A percentile compares a stretch with the other conserved stretches of the same genome.
Conservation (phyloP, 495 filamentous ascomycete species). For the Penicillium paradoxum region DNA sequence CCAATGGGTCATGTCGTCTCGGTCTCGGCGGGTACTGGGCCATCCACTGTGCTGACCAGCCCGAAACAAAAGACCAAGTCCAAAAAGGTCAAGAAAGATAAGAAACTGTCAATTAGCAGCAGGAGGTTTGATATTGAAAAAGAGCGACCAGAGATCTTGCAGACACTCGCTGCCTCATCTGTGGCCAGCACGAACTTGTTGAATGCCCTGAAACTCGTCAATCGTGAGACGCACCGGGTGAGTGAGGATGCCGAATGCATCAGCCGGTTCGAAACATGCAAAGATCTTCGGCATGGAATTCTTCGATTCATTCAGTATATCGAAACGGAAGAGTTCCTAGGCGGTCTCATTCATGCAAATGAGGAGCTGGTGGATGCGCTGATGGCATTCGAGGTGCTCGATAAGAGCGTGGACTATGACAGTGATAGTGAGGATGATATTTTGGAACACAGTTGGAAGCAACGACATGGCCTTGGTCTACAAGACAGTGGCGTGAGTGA, state of each 20-base stretch:
- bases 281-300: conserved; percentile 74
- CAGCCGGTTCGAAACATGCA: conserved; percentile 79
- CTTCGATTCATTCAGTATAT: conserved; percentile 83
- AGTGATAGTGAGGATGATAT: conserved; percentile 76
- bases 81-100: conserved; percentile 38
- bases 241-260: conserved; percentile 76
- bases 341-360: conserved; percentile 74
- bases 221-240: conserved; percentile 81
- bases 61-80: conserved; percentile 36
- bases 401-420: conserved; percentile 94
- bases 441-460: conserved; percentile 34
- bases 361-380: conserved; percentile 85
- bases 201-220: conserved; percentile 86
- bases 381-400: conserved; percentile 89
- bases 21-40: conserved; percentile 38
- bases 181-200: conserved; percentile 86
- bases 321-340: conserved; percentile 78
- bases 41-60: conserved; percentile 31
- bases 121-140: conserved; percentile 75
- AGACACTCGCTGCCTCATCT: conserved; percentile 75
- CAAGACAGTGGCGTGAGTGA: conserved; percentile 29
- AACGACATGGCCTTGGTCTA: conserved; percentile 15
- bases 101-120: conserved; percentile 26
- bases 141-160: conserved; percentile 79
- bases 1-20: conserved; percentile 45